These are phyloP conservation scores for Daucus carota DNA, from an alignment of 129 eudicot species.

Conservation along the genomic window DH1_v3.0 NC_030381.2:54477501-54478000, in stretches of 20 bases:
- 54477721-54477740: too few species aligned
- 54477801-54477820: background rate
- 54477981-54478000: too few species aligned
- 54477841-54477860: background rate
- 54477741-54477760: slow-evolving; percentile 28
- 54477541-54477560: slow-evolving; percentile 51
- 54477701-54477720: too few species aligned
- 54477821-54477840: background rate
- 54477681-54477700: slow-evolving; percentile 30
- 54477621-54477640: slow-evolving; percentile 54
- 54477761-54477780: slow-evolving; percentile 42
- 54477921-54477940: slow-evolving; percentile 46
- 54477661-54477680: too few species aligned
- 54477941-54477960: slow-evolving; percentile 43
- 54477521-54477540: too few species aligned
- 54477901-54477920: slow-evolving; percentile 38
- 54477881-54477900: slow-evolving; percentile 56
- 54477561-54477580: slow-evolving; percentile 44
- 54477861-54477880: slow-evolving; percentile 51
- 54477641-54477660: slow-evolving; percentile 56
- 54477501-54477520: too few species aligned
- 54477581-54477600: slow-evolving; percentile 55
- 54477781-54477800: background rate
- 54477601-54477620: slow-evolving; percentile 38
- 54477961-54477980: too few species aligned